phyloP scores from a whole-genome alignment of 163 green algal genomes.

The Scenedesmus sp. region DNA sequence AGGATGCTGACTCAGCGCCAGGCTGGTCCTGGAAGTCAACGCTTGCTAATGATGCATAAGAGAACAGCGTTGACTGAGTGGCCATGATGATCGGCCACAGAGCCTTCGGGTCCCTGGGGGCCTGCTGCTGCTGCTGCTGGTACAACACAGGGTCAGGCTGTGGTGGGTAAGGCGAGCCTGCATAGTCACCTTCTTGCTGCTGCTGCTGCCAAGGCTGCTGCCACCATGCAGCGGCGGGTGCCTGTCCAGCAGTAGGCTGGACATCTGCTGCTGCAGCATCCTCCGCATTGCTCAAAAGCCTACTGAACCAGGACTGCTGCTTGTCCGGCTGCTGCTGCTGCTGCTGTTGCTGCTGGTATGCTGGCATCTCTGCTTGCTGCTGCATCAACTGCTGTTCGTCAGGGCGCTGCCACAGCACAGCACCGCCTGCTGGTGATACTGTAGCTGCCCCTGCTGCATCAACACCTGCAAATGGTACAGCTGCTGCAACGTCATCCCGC shows the following conservation, averaged over 20 bases:
- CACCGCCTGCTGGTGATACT: neutral
- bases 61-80: neutral
- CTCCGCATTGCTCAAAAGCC: conserved; percentile 34
- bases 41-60: neutral
- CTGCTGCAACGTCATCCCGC: neutral
- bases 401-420: neutral
- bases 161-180: neutral
- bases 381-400: neutral
- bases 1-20: neutral
- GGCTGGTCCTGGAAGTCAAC: neutral
- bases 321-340: conserved; percentile 9
- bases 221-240: conserved; percentile 13
- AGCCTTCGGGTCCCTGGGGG: neutral
- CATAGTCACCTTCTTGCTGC: neutral
- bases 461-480: neutral
- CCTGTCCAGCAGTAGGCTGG: neutral
- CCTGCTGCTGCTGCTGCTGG: neutral
- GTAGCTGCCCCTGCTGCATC: neutral
- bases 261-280: neutral
- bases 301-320: neutral
- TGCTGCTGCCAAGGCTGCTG: conserved; percentile 33
- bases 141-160: too few species aligned
- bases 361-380: neutral
- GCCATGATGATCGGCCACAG: conserved; percentile 8
- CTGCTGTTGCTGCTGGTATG: conserved; percentile 17